Conservation (phyloP, 2,329 filamentous ascomycete species). For the Diaporthe caulivora region DNA sequence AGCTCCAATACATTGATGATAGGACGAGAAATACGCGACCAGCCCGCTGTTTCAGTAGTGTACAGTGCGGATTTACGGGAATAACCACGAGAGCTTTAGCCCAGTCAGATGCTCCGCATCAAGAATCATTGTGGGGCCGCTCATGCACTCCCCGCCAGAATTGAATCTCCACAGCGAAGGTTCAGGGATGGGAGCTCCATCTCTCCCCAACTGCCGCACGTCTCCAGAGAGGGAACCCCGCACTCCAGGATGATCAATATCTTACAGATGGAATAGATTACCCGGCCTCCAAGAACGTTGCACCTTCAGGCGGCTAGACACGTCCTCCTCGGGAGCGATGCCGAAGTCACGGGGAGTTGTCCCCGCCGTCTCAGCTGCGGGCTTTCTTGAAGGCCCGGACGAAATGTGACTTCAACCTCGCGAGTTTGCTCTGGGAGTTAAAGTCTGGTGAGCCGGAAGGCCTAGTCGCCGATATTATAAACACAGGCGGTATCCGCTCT, state of each 20-base stretch:
- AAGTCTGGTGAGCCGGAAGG: neutral
- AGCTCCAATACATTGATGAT: neutral
- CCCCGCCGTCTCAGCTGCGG: constrained; percentile 4
- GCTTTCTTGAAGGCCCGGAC: constrained; percentile 6
- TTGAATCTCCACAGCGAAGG: neutral
- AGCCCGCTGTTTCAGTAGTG: neutral
- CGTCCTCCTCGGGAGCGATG: neutral
- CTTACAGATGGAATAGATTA: constrained; percentile 26
- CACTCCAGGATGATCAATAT: constrained; percentile 20
- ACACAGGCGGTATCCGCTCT: neutral
- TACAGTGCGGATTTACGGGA: neutral
- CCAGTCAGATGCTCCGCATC: neutral
- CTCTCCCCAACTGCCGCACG: neutral
- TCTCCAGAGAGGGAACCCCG: neutral
- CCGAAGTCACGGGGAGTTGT: constrained; percentile 2
- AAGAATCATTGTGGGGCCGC: neutral
- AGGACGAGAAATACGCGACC: neutral
- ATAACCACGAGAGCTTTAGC: neutral
- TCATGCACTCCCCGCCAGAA: neutral
- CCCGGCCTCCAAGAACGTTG: neutral
- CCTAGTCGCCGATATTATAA: neutral
- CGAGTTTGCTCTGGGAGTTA: too few species aligned
- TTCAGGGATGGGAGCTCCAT: constrained; percentile 6
- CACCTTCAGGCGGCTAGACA: neutral
- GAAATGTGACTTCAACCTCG: too few species aligned